Base-by-base conservation (phyloP, 1,139 yeast species). In the Torulaspora pretoriensis region DNA sequence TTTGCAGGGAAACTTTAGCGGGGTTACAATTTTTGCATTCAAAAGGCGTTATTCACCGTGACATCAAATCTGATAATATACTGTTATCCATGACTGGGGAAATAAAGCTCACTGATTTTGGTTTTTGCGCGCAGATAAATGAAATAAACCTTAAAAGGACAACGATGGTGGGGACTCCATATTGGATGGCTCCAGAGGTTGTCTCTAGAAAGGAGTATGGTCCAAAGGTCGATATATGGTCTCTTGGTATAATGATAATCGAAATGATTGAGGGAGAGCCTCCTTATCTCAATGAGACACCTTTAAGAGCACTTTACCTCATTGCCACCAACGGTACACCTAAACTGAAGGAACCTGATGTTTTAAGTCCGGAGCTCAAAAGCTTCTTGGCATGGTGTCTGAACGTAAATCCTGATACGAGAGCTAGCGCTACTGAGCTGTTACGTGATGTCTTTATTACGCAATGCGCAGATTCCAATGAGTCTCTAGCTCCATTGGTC, bases 121-220 rank as follows among this genome's bases (percentile, higher is more conserved):
- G 74, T 1, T 69, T 90, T 69, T 92, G 98, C 71, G 98, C 98
- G 0, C 97, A 90, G 65, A 85, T 92, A 56, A 90, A 85, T 55
- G 97, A 90, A 60, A 73, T 78, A 41, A 83, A 86, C 49, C 69
- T 83, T 51, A 90, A 90, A 68, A 79, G 98, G 66, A 89, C 95
- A 6, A 92, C 98, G 2, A 87, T 92, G 95, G 98, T 92, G 14
- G 98, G 98, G n/a, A 92, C 98, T 0, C 98, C 98, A 4, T 92
- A 92, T 65, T 92, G 98, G 98, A 92, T 92, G 98, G 98, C 98
- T 0, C 98, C 98, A 2, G 98, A 92, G 67, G 96, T 92, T 46
- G 96, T 92, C 16, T 80, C 89, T 8, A 74, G 96, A 53, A 89
- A 90, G 63, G 96, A 89, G 58, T 92, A 92, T 64, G 98, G 97